A percentile compares a stretch with the other conserved stretches of the same genome.
phyloP scores from a whole-genome alignment of 2,329 filamentous ascomycete species.

The Gaeumannomyces tritici region DNA sequence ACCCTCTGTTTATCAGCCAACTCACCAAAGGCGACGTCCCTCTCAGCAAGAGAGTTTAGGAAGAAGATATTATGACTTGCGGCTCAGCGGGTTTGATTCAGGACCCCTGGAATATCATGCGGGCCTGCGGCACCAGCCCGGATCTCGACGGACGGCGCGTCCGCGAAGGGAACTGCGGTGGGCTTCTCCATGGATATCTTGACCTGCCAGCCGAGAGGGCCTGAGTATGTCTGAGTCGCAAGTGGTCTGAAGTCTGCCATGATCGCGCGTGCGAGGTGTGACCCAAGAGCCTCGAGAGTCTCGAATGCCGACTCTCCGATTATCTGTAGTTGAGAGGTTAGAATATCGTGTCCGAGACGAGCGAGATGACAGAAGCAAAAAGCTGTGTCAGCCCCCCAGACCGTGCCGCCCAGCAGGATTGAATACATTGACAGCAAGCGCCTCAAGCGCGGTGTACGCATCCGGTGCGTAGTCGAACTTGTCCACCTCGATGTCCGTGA shows the following conservation, averaged over 20 bases:
- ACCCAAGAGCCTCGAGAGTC: conserved; percentile 53
- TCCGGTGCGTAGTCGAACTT: conserved; percentile 35
- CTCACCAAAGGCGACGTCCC: conserved; percentile 70
- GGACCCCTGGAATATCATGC: neutral
- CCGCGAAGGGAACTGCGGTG: conserved; percentile 62
- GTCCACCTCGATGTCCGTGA: conserved; percentile 55
- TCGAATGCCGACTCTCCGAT: conserved; percentile 49
- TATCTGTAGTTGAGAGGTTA: conserved; percentile 23
- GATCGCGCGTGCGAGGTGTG: conserved; percentile 34
- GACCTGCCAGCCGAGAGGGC: conserved; percentile 38
- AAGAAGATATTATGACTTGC: neutral
- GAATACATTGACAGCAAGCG: conserved; percentile 48
- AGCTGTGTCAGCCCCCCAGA: neutral
- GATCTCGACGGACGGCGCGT: conserved; percentile 60
- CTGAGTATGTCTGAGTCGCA: conserved; percentile 20
- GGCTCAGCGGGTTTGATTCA: neutral
- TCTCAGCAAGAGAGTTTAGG: conserved; percentile 34
- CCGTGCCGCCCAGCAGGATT: neutral
- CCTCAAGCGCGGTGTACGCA: conserved; percentile 46
- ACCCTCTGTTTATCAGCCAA: conserved; percentile 55
- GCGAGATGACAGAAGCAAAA: neutral
- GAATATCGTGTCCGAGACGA: neutral
- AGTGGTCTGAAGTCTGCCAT: conserved; percentile 28
- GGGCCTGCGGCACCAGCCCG: conserved; percentile 18
- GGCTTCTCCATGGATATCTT: conserved; percentile 61